Evolutionary conservation across 2,329 filamentous ascomycete genomes (phyloP).

Genomic region (Arachnomyces sp.): DNA sequence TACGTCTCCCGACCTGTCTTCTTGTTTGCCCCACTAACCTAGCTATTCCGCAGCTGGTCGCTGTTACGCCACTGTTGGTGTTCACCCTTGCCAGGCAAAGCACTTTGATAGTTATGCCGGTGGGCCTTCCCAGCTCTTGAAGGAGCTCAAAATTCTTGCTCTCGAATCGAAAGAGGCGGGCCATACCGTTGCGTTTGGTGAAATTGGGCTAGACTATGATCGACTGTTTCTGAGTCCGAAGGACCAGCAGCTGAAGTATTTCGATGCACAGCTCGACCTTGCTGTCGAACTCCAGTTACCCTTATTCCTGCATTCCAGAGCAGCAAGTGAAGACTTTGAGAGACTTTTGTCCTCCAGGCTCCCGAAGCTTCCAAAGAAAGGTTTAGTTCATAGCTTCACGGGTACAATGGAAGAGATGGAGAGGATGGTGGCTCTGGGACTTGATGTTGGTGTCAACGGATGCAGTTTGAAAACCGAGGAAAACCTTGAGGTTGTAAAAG

Average conservation of each 20-base stretch:
- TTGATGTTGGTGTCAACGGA: conserved; percentile 92
- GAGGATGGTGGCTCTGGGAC: conserved; percentile 67
- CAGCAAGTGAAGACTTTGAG: conserved; percentile 80
- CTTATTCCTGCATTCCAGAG: conserved; percentile 85
- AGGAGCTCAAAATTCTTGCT: conserved; percentile 60
- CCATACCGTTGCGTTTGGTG: conserved; percentile 74
- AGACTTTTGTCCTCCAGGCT: conserved; percentile 57
- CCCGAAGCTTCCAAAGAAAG: conserved; percentile 62
- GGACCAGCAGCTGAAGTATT: conserved; percentile 74
- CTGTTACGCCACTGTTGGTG: conserved; percentile 85
- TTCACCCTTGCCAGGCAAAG: conserved; percentile 83
- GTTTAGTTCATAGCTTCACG: conserved; percentile 92
- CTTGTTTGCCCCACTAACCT: conserved; percentile 3
- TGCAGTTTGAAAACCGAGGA: conserved; percentile 93
- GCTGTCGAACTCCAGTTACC: conserved; percentile 72
- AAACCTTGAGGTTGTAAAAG: conserved; percentile 76
- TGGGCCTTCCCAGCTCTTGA: conserved; percentile 37
- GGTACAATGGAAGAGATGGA: conserved; percentile 79
- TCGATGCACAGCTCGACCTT: conserved; percentile 72
- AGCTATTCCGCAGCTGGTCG: conserved; percentile 52
- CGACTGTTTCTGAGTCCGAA: conserved; percentile 74
- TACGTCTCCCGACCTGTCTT: conserved; percentile 36
- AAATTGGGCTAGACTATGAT: conserved; percentile 96
- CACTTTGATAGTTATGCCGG: conserved; percentile 59
- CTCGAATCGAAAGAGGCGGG: conserved; percentile 49